A percentile compares a stretch with the other conserved stretches of the same genome.
phyloP scores from a whole-genome alignment of 306 rosid genomes.

The Cyamopsis tetragonoloba region DNA sequence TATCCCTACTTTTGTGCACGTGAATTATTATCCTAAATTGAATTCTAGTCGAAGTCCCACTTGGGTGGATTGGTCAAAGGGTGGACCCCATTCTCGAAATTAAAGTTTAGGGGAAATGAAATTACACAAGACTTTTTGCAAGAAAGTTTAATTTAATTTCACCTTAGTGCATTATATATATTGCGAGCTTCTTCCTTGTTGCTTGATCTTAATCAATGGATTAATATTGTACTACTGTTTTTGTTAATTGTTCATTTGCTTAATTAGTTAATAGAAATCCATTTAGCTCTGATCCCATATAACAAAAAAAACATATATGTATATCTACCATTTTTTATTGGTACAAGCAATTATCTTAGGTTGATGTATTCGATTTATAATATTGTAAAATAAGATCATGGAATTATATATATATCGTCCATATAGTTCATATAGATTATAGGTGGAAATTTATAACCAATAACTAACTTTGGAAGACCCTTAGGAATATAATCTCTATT shows the following conservation, averaged over 20 bases:
- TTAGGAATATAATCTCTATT: too few relatives aligned
- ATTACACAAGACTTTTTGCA: too few relatives aligned
- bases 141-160: too few relatives aligned
- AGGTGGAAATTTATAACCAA: neutral
- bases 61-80: too few relatives aligned
- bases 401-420: neutral
- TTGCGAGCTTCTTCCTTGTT: constrained; percentile 36
- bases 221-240: too few relatives aligned
- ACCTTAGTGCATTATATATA: too few relatives aligned
- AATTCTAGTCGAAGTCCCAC: too few relatives aligned
- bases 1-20: too few relatives aligned
- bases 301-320: neutral
- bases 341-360: neutral
- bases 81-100: too few relatives aligned
- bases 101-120: too few relatives aligned
- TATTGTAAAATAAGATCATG: neutral
- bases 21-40: too few relatives aligned
- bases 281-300: neutral
- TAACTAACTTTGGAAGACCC: neutral
- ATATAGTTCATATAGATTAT: neutral
- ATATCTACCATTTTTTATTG: neutral
- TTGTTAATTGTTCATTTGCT: too few relatives aligned
- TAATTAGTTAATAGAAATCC: neutral
- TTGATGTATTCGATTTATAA: neutral
- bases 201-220: constrained; percentile 43